Percentiles rank a stretch among this genome's conserved stretches.
Conservation (phyloP, 345 rosid genomes). For the Murraya koenigii region DNA sequence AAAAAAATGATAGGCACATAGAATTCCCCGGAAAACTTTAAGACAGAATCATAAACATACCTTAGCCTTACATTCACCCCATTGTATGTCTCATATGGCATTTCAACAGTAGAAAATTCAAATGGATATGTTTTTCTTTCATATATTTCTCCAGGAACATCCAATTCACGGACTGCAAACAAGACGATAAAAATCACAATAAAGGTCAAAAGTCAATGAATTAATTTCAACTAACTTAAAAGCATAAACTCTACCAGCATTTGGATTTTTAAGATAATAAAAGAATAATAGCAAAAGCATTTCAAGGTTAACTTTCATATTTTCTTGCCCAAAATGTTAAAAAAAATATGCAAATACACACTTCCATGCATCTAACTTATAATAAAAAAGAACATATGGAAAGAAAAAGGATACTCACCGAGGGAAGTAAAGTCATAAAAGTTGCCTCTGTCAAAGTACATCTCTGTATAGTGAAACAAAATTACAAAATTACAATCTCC, state of each 20-base stretch:
- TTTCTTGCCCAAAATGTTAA: neutral
- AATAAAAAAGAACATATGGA: slow-evolving; percentile 8
- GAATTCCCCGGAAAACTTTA: neutral
- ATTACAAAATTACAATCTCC: neutral
- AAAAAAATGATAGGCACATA: neutral
- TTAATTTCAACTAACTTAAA: neutral
- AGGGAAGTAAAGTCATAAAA: slow-evolving; percentile 96
- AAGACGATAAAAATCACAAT: slow-evolving; percentile 15
- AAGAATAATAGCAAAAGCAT: neutral
- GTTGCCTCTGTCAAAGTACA: slow-evolving; percentile 92
- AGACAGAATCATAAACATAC: slow-evolving; percentile 35
- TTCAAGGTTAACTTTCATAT: neutral
- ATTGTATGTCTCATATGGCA: slow-evolving; percentile 93
- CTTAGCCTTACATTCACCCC: slow-evolving; percentile 95
- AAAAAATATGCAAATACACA: neutral
- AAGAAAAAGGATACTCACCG: slow-evolving; percentile 49
- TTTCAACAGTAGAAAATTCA: slow-evolving; percentile 92
- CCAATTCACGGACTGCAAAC: slow-evolving; percentile 86
- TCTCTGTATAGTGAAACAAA: slow-evolving; percentile 54
- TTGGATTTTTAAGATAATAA: neutral
- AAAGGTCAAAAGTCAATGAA: neutral
- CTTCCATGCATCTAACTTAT: neutral
- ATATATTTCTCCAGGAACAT: slow-evolving; percentile 93
- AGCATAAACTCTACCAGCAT: neutral
- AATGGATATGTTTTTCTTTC: slow-evolving; percentile 87